Conservation (phyloP, 2,329 filamentous ascomycete species). For the Aspergillus phoenicis region DNA sequence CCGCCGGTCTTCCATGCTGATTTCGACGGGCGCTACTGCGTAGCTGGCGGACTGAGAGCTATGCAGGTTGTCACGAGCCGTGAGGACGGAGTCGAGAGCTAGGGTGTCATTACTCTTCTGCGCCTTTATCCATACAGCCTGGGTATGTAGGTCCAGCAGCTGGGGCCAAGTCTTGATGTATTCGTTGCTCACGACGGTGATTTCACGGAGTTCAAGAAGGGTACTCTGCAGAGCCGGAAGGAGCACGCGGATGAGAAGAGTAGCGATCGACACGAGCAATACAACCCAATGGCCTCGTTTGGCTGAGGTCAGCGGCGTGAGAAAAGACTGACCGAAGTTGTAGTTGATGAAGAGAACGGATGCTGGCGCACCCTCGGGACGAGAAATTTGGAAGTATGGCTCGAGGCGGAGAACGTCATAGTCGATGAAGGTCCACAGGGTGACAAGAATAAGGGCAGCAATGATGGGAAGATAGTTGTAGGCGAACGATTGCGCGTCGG, state of each 20-base stretch:
- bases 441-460: conserved; percentile 49
- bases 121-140: conserved; percentile 34
- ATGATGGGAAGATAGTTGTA: conserved; percentile 49
- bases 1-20: conserved; percentile 25
- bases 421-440: conserved; percentile 53
- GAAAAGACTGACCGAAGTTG: conserved; percentile 39
- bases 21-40: conserved; percentile 37
- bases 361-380: conserved; percentile 36
- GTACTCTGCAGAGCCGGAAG: conserved; percentile 37
- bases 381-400: conserved; percentile 49
- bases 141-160: conserved; percentile 30
- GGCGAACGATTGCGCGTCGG: conserved; percentile 31
- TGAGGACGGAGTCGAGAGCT: conserved; percentile 26
- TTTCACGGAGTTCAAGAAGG: conserved; percentile 34
- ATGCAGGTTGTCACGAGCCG: conserved; percentile 21
- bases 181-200: conserved; percentile 24
- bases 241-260: conserved; percentile 35
- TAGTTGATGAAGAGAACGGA: conserved; percentile 40
- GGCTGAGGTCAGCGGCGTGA: conserved; percentile 36
- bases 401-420: conserved; percentile 55
- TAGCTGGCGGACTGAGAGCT: conserved; percentile 32
- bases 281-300: conserved; percentile 38
- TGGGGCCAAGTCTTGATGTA: conserved; percentile 33
- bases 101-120: conserved; percentile 30
- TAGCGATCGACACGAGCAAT: conserved; percentile 35